Evolutionary conservation across 352 stramenopile genomes (phyloP).

Genomic region (Phytopythium litorale): DNA sequence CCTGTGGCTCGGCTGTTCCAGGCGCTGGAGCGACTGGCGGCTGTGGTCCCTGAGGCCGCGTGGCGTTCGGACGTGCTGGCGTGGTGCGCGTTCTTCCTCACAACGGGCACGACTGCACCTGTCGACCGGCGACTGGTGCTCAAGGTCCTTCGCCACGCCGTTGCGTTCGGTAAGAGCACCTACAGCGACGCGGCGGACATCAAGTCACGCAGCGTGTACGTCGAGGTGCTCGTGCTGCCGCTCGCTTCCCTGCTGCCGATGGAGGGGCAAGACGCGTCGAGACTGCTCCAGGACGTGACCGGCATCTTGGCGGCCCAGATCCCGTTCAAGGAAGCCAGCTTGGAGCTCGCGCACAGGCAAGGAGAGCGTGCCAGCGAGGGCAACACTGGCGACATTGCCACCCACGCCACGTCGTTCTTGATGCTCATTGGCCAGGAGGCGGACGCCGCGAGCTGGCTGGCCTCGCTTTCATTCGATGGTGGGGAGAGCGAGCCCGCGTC

Average conservation of each 20-base stretch:
- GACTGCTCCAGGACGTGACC: conserved; percentile 38
- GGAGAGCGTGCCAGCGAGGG: conserved; percentile 8
- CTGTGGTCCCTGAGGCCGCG: conserved; percentile 17
- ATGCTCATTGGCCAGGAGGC: conserved; percentile 20
- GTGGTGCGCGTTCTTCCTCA: conserved; percentile 34
- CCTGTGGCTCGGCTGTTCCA: conserved; percentile 44
- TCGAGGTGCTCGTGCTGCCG: conserved; percentile 56
- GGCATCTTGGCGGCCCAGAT: conserved; percentile 18
- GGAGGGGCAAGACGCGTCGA: conserved; percentile 19
- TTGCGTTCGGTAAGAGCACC: conserved; percentile 20
- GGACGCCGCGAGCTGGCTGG: conserved; percentile 28
- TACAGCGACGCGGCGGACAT: background rate
- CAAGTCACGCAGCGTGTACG: conserved; percentile 30
- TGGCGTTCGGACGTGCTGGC: conserved; percentile 36
- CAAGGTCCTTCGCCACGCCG: conserved; percentile 17
- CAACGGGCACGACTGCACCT: conserved; percentile 16
- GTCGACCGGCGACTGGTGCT: conserved; percentile 47
- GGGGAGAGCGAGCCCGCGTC: background rate
- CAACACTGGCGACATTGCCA: conserved; percentile 13
- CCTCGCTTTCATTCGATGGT: conserved; percentile 24
- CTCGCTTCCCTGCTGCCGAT: conserved; percentile 41
- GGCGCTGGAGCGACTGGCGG: conserved; percentile 29
- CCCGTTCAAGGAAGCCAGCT: conserved; percentile 9
- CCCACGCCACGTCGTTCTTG: conserved; percentile 31
- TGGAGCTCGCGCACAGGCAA: background rate